Base-by-base conservation (phyloP, 2,329 filamentous ascomycete genomes). In the Setomelanomma holmii region DNA sequence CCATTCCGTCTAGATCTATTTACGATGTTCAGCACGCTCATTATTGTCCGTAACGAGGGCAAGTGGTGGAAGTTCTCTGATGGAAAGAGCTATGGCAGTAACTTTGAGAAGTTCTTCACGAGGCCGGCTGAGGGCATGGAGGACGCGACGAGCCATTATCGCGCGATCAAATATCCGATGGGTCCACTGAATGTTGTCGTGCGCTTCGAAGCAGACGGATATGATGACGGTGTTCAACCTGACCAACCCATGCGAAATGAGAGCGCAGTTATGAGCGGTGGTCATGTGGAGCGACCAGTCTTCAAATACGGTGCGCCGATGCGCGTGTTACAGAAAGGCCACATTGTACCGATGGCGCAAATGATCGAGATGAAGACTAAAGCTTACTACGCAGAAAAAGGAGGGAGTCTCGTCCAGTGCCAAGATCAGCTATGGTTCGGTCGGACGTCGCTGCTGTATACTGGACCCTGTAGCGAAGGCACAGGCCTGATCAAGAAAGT, bases 341-440 rank as follows among this genome's bases (percentile, higher is more conserved):
- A 59, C 20, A 55, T 69, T 2, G 49, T 69, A 0, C 65, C 64
- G 1, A 58, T 46, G 1, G 35, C 55, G 3, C 64, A 69, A 19
- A 61, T 69, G 38, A 55, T 64, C 3, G 65, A 69, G 39, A 55
- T 71, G 4, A 71, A 69, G 39, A 66, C 65, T 16, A 56, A 66
- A 21, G 53, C 47, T 1, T 43, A 59, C 11, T 59, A 55, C 23
- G 40, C 54, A 4, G 54, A 59, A 3, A 40, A 44, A 2, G 45
- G 21, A 1, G 45, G 21, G 10, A 33, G 30, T 1, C 36, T 30
- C 0, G 61, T 63, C 2, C 16, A 35, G 14, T 69, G 68, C 36
- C 56, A 59, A 40, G 68, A 70, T 27, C 67, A 70, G 24, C 58
- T 71, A 8, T 71, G 68, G 68, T 71, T 71, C 45, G 68, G 68